Evolutionary conservation across 2,329 filamentous ascomycete species (phyloP), one percentile per base, ranked within the genome.

Genomic region (Colletotrichum cuscutae): DNA sequence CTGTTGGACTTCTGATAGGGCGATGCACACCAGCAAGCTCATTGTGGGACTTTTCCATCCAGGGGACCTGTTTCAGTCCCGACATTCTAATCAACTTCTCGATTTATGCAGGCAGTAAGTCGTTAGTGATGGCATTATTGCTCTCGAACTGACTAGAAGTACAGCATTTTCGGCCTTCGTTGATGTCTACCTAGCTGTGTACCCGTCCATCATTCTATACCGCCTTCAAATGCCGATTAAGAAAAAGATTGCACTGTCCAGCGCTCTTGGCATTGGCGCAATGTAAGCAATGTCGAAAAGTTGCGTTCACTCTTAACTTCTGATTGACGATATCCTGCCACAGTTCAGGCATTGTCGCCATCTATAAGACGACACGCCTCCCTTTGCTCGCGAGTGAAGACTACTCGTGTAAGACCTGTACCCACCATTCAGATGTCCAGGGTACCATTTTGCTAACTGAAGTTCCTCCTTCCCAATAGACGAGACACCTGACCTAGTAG

Each of bases 171-270:
- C 81, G 15, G 82, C 79, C 1, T 76, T 81, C 15, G 78, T 82
- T 11, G 84, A 86, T 69, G 76, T 86, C 1, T 86, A 86, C 63
- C 79, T 86, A 8, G 84, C 84, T 15, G 72, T 85, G 1, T 86
- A 85, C 32, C 84, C 84, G 0, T 79, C 81, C 2, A 58, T 82
- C 2, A 79, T 85, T 0, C 77, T 86, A 0, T 82, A 74, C 53
- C 75, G 76, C 4, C 77, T 86, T 9, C 81, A 84, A 46, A 79
- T 86, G 76, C 78, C 80, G 12, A 71, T 78, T 6, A 79, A 78
- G 65, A 85, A 85, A 77, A 86, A 86, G 77, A 46, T 85, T 8
- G 83, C 80, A 0, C 72, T 86, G 1, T 79, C 78, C 1, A 73
- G 76, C 35, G 81, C 84, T 0, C 78, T 85, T 6, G 82, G 84